Evolutionary conservation across 352 stramenopile genomes (phyloP), one percentile per base, ranked within the genome.

Genomic region (Phytophthora cactorum): DNA sequence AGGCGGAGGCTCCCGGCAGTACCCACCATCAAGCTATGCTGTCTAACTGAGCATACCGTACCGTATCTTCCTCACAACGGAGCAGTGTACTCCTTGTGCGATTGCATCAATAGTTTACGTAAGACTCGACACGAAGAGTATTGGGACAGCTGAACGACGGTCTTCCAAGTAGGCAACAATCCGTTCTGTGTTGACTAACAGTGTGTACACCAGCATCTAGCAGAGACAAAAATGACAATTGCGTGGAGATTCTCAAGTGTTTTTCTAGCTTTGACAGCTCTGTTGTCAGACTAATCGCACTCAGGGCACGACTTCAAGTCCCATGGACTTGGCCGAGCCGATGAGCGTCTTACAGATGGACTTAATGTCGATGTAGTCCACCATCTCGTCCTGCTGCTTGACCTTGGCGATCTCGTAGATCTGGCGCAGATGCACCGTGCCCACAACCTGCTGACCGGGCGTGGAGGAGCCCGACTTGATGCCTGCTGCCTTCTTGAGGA

Each of bases 361-460:
- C 75, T 91, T 64, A 39, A 99, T 79, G 10, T 96, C 88, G 54
- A 98, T 93, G 79, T 97, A 95, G 76, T 93, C 89, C 52, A 98
- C 82, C 74, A 97, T 87, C 17, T 98, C 82, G 79, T 99, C 96
- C 68, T 91, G 80, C 70, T 98, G 90, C 84, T 99, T 99, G 52
- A 99, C 85, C 77, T 98, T 96, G 36, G 97, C 97, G 79, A 99
- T 99, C 79, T 99, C 95, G 81, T 99, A 99, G 52, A 99, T 95
- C 59, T 97, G 90, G 75, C 98, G 97, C 25, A 98, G 76, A 52
- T 90, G 89, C 34, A 99, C 95, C 38, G 85, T 90, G 49, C 91
- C 95, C 52, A 88, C 78, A 14, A 88, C 81, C 41, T 84, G 52
- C 74, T 97, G 89, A 25, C 90, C 90, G 25, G 90, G 65, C 22